Evolutionary conservation across 805 yeast species (phyloP), one percentile per base, ranked within the genome.

Genomic region (Metschnikowia matae): DNA sequence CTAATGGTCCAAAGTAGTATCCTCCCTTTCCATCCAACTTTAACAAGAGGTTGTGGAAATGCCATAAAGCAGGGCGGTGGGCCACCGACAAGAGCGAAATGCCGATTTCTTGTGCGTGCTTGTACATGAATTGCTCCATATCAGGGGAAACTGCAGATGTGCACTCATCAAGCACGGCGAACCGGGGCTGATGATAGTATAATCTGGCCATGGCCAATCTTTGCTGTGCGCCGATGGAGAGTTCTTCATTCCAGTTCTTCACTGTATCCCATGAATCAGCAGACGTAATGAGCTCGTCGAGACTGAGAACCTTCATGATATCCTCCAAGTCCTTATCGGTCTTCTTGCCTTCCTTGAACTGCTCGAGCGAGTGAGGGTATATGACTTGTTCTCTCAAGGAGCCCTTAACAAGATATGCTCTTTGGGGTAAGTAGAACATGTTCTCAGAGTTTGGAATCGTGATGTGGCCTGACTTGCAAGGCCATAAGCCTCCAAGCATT

Each of bases 131-230:
- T 54, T 86, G 89, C 64, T 91, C 98, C 82, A 90, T 85, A 53
- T 86, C 87, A 10, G 94, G 88, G 0, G 97, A 84, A 2, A 91
- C 96, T 1, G 96, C 92, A 3, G 96, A 89, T 0, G 98, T 91
- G 67, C 97, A 91, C 71, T 91, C 98, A 69, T 91, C 98, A 56
- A 91, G 73, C 23, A 91, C 96, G 0, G 98, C 98, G 75, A 90
- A 91, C 66, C 83, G 86, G 1, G 98, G 98, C 60, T 79, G 78
- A 67, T 91, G 97, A 64, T 90, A 91, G 63, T 87, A 91, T 67
- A 91, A 75, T 61, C 97, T 79, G 2, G 96, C 96, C 87, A 92
- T 85, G 13, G 97, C 97, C 55, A 91, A 75, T 59, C 96, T 75
- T 66, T 91, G 97, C 66, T 91, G 97, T 21, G 91, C 95, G 26